Percentiles rank a stretch among this genome's conserved stretches.
phyloP scores from a whole-genome alignment of 2,329 filamentous ascomycete species.

The Fusarium torreyae region DNA sequence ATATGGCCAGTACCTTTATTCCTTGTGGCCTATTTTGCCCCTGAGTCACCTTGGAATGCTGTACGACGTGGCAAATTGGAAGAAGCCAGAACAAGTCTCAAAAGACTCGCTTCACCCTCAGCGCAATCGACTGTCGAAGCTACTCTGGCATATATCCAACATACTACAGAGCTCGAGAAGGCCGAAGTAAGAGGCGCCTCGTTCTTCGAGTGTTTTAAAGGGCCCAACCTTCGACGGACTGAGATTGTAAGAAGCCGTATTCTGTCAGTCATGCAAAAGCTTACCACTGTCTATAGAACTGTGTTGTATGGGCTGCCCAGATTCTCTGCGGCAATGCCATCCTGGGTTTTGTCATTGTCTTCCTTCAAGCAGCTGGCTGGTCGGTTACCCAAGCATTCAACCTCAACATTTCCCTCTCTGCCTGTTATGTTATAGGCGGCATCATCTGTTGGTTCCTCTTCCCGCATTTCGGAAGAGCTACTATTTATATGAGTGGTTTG shows the following conservation, averaged over 20 bases:
- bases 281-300: constrained; percentile 42
- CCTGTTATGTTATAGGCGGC: constrained; percentile 58
- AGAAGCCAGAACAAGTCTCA: constrained; percentile 29
- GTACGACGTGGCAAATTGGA: constrained; percentile 50
- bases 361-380: constrained; percentile 58
- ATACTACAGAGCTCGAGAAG: too few species aligned
- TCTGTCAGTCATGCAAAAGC: too few species aligned
- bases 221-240: too few species aligned
- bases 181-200: too few species aligned
- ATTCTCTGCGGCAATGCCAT: constrained; percentile 56
- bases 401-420: constrained; percentile 58
- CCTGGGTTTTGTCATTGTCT: constrained; percentile 56
- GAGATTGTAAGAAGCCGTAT: too few species aligned
- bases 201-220: too few species aligned
- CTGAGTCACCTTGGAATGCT: constrained; percentile 51
- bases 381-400: constrained; percentile 55
- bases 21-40: constrained; percentile 50
- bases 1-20: constrained; percentile 51
- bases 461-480: constrained; percentile 57
- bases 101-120: too few species aligned
- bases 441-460: constrained; percentile 60
- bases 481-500: constrained; percentile 59
- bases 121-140: too few species aligned
- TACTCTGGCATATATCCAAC: too few species aligned
- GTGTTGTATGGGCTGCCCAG: constrained; percentile 58